A percentile compares a stretch with the other conserved stretches of the same genome.
phyloP scores from a whole-genome alignment of 495 filamentous ascomycete species.

The Ascobolus immersus region DNA sequence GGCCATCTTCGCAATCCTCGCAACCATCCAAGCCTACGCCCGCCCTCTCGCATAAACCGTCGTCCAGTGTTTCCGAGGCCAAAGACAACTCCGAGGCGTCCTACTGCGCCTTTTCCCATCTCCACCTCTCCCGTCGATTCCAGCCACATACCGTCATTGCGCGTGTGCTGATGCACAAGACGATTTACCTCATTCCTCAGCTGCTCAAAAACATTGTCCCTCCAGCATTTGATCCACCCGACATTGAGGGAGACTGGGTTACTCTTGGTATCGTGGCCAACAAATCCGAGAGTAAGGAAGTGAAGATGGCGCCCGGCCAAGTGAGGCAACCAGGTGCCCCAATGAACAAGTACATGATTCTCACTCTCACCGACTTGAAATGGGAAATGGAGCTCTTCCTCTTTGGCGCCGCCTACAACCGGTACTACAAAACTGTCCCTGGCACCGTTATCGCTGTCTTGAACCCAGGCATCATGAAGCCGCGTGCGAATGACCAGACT shows the following conservation, averaged over 20 bases:
- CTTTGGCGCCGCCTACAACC: conserved; percentile 70
- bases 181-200: conserved; percentile 51
- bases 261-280: conserved; percentile 65
- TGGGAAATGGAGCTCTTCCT: conserved; percentile 82
- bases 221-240: conserved; percentile 63
- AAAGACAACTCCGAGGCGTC: conserved; percentile 18
- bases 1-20: conserved; percentile 1
- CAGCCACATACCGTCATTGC: conserved; percentile 55
- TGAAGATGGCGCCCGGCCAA: conserved; percentile 23
- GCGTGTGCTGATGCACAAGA: conserved; percentile 50
- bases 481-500: conserved; percentile 44
- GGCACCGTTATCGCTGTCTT: conserved; percentile 78
- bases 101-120: conserved; percentile 66
- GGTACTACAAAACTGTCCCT: conserved; percentile 67
- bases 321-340: conserved; percentile 6
- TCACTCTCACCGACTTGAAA: conserved; percentile 64
- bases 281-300: conserved; percentile 54
- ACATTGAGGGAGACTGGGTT: conserved; percentile 63
- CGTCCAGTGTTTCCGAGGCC: conserved; percentile 16
- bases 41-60: conserved; percentile 7
- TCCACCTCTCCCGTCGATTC: conserved; percentile 66
- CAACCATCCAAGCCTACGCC: conserved; percentile 7
- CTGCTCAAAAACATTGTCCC: conserved; percentile 56
- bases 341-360: conserved; percentile 62
- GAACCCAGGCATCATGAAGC: conserved; percentile 81